Evolutionary conservation across 2,329 filamentous ascomycete genomes (phyloP), one percentile per base, ranked within the genome.

Genomic region (Colletotrichum karsti): DNA sequence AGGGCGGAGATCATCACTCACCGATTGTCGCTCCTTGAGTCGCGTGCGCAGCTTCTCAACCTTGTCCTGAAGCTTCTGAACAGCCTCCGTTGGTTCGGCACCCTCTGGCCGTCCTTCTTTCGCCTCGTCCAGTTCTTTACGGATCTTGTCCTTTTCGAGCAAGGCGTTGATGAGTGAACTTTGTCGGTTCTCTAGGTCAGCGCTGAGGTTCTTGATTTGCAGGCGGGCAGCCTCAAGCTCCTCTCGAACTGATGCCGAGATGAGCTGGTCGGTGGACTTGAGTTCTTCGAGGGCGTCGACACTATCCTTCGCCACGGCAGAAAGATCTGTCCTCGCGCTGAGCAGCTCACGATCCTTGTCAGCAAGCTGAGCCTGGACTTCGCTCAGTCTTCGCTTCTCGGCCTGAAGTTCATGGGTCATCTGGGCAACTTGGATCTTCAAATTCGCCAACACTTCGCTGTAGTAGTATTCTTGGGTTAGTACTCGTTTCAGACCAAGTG

Each of bases 91-190:
- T 35, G 74, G 71, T 70, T 82, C 78, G 71, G 79, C 71, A 73
- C 78, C 57, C 69, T 78, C 71, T 72, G 76, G 35, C 78, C 75
- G 20, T 73, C 71, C 70, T 69, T 84, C 82, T 61, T 76, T 81
- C 61, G 77, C 77, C 55, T 83, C 82, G 70, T 88, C 86, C 37
- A 84, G 78, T 65, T 87, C 83, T 75, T 87, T 87, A 61, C 86
- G 84, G 60, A 90, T 80, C 76, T 86, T 85, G 68, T 91, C 88
- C 75, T 90, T 90, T 70, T 85, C 84, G 50, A 91, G 81, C 18
- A 91, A 81, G 48, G 87, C 85, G 42, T 88, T 83, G 71, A 91
- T 83, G 24, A 91, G 83, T 74, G 91, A 88, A 51, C 84, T 83
- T 77, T 89, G 87, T 73, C 88, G 84, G 68, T 85, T 82, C 59